These are phyloP conservation scores for Mycena belliarum DNA, from an alignment of 768 basidiomycete genomes.

Conservation along the genomic window DNA sequence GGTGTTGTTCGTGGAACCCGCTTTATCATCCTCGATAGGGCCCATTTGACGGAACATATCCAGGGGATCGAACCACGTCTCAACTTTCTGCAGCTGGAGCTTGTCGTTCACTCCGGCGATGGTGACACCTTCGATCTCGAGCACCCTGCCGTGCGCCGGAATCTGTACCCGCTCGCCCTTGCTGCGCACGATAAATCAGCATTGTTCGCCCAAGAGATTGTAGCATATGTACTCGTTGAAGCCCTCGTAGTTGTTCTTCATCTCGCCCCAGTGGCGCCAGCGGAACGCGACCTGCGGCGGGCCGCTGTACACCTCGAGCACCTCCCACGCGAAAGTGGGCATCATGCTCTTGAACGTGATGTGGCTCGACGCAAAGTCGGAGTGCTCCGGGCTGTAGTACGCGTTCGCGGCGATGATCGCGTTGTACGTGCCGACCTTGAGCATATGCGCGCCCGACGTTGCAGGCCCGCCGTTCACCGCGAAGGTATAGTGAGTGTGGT, in stretches of 20 bases:
- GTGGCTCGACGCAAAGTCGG: conserved; percentile 20
- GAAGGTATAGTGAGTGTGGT: conserved; percentile 17
- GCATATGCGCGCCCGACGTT: conserved; percentile 17
- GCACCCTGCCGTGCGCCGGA: conserved; percentile 15
- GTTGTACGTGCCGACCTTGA: conserved; percentile 21
- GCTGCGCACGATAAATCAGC: conserved; percentile 2
- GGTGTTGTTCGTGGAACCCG: neutral
- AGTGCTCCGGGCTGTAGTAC: conserved; percentile 22
- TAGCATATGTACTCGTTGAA: conserved; percentile 16
- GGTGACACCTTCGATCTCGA: conserved; percentile 21
- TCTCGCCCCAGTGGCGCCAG: conserved; percentile 22
- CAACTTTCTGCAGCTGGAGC: conserved; percentile 19
- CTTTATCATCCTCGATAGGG: neutral
- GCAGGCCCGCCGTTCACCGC: conserved; percentile 19
- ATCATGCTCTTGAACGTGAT: conserved; percentile 23
- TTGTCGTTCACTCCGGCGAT: conserved; percentile 22
- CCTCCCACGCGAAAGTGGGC: conserved; percentile 24
- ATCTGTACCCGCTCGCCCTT: conserved; percentile 16
- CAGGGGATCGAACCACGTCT: conserved; percentile 22
- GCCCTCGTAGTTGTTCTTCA: conserved; percentile 18
- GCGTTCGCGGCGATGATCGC: conserved; percentile 19
- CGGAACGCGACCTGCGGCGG: conserved; percentile 22
- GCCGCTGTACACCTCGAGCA: conserved; percentile 23
- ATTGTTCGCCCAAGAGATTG: neutral
- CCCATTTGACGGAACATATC: conserved; percentile 23